Evolutionary conservation across 352 stramenopile genomes (phyloP), one percentile per base, ranked within the genome.

Genomic region (Globisporangium barbulae): DNA sequence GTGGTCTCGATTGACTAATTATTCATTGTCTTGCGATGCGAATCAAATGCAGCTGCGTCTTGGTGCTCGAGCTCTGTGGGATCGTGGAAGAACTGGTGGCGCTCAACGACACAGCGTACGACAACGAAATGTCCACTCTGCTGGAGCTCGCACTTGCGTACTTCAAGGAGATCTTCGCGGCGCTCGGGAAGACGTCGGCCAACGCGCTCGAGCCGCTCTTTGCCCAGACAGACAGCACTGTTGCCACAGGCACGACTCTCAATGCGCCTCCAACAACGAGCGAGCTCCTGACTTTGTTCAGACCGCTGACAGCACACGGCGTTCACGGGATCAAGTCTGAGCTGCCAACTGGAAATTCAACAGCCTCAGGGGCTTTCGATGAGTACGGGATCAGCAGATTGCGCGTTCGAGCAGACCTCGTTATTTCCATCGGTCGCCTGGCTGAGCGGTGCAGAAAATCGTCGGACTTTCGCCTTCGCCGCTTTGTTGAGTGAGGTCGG

Each of bases 41-140:
- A 21, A 48, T 9, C 35, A 21, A 28, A 30, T 28, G 19, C 48
- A 93, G 84, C 28, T 92, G 78, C 41, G 82, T 94, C 25, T 53
- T 91, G 42, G 53, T 85, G 55, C 83, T 87, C 31, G 85, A 94
- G 45, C 71, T 85, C 7, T 81, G 78, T 35, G 81, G 80, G 31
- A 81, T 92, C 39, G 28, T 88, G 8, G 75, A 78, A 60, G 80
- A 92, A 67, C 41, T 74, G 2, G 8, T 80, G 21, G 22, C 28
- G 9, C n/a, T 70, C 21, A 72, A 70, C 28, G 48, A 65, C 63
- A 10, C 45, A 5, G 2, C 30, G 19, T 9, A 22, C 30, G 41
- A 52, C 37, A 54, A 9, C 7, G 33, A 45, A 39, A 31, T 25
- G 21, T 64, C 44, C 5, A 48, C 31, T 17, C 21, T 71, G 47